These are phyloP conservation scores for Cladosporium sp. DNA, from an alignment of 2,329 filamentous ascomycete species.

Conservation along the genomic window DNA sequence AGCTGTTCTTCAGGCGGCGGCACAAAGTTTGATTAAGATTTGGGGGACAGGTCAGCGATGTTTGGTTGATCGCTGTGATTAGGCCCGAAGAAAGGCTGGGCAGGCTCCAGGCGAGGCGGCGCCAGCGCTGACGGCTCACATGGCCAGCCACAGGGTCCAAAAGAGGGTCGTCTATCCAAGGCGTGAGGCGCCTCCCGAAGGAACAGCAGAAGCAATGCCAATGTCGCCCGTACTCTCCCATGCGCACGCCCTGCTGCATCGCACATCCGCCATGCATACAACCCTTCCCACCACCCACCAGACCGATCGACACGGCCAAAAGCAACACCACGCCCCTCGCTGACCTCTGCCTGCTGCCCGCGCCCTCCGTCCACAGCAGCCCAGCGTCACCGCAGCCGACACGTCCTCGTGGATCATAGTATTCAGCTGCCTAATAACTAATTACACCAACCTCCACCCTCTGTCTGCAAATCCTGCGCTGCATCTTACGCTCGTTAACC, in stretches of 20 bases:
- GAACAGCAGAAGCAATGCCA: conserved; percentile 5
- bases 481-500: too few species aligned
- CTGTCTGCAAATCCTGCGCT: too few species aligned
- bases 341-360: neutral
- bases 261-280: neutral
- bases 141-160: conserved; percentile 1
- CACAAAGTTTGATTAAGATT: too few species aligned
- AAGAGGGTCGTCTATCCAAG: neutral
- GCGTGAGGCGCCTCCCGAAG: neutral
- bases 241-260: neutral
- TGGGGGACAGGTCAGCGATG: too few species aligned
- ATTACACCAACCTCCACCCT: too few species aligned
- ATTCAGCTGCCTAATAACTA: conserved; percentile 4
- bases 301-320: neutral
- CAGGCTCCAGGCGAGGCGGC: neutral
- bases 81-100: neutral
- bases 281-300: neutral
- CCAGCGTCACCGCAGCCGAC: neutral
- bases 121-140: neutral
- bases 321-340: conserved; percentile 2
- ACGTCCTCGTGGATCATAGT: neutral
- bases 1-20: too few species aligned
- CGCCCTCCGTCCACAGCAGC: neutral
- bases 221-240: neutral
- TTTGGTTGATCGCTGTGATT: too few species aligned